Conservation (phyloP, 257 asterid genomes). For the Striga asiatica region DNA sequence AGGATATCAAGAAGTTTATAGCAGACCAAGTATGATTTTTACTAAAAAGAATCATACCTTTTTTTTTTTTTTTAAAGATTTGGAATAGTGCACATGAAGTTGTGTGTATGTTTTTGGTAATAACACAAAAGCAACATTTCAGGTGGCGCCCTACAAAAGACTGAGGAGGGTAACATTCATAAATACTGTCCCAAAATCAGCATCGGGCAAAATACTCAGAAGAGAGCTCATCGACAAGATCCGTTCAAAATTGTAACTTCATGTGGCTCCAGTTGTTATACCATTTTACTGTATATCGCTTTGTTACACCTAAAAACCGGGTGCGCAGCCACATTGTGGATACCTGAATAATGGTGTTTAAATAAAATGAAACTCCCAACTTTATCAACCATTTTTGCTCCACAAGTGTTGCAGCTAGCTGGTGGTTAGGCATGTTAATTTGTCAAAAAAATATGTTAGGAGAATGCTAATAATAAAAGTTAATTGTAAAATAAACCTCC, state of each 20-base stretch:
- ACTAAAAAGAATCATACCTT: neutral
- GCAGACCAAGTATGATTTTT: slow-evolving; percentile 62
- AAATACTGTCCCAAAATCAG: slow-evolving; percentile 76
- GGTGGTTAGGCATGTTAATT: no score
- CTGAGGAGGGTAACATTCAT: slow-evolving; percentile 57
- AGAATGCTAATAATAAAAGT: no score
- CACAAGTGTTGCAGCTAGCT: no score
- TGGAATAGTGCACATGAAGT: neutral
- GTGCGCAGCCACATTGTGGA: no score
- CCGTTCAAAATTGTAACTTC: slow-evolving; percentile 39
- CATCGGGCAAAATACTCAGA: slow-evolving; percentile 79
- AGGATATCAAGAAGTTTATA: slow-evolving; percentile 59
- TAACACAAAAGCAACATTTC: slow-evolving; percentile 8
- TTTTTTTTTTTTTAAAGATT: neutral
- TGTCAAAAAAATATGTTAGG: no score
- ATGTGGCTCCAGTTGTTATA: neutral
- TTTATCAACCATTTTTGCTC: no score
- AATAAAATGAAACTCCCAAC: no score
- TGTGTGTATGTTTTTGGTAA: neutral
- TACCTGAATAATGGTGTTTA: no score
- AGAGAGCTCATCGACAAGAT: slow-evolving; percentile 76
- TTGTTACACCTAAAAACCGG: no score
- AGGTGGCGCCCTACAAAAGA: slow-evolving; percentile 86
- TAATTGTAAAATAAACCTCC: no score
- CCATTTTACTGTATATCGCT: no score